Conservation (phyloP, 768 basidiomycete genomes). For the Crassisporium funariophilum region DNA sequence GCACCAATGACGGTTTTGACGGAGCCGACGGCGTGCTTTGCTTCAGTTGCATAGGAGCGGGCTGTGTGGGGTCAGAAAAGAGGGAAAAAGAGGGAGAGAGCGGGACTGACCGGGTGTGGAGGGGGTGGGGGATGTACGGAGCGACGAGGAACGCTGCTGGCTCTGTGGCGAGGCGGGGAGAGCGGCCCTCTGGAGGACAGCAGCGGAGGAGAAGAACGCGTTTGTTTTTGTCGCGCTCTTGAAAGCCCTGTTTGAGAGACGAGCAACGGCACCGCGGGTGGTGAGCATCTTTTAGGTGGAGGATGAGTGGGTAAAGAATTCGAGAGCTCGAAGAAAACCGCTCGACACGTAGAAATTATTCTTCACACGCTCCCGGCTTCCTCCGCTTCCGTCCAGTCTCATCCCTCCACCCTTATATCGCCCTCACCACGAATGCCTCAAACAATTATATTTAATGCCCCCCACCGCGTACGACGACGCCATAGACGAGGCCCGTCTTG, state of each 20-base stretch:
- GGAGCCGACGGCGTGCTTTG: conserved; percentile 68
- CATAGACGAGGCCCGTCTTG: no score
- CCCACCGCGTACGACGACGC: no score
- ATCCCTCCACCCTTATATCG: not conserved
- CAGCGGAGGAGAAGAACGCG: conserved; percentile 80
- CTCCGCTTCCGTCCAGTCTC: conserved; percentile 30
- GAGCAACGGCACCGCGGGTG: conserved; percentile 82
- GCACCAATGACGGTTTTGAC: conserved; percentile 99
- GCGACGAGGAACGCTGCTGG: conserved; percentile 46
- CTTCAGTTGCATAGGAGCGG: conserved; percentile 92
- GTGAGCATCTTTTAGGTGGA: conserved; percentile 74
- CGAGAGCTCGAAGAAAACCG: conserved; percentile 29
- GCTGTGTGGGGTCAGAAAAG: conserved; percentile 39
- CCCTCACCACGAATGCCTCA: not conserved
- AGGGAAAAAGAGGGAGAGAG: conserved; percentile 24
- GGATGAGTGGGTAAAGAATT: conserved; percentile 29
- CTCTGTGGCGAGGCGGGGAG: conserved; percentile 44
- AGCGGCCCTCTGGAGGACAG: conserved; percentile 57
- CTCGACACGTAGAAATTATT: conserved; percentile 49
- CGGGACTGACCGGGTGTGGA: conserved; percentile 50
- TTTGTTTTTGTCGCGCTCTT: conserved; percentile 73
- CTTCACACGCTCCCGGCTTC: conserved; percentile 53
- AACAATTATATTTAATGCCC: no score
- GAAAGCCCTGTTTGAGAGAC: conserved; percentile 83
- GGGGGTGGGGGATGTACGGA: conserved; percentile 51